phyloP scores from a whole-genome alignment of 805 yeast genomes.

The Saturnispora galanensis region DNA sequence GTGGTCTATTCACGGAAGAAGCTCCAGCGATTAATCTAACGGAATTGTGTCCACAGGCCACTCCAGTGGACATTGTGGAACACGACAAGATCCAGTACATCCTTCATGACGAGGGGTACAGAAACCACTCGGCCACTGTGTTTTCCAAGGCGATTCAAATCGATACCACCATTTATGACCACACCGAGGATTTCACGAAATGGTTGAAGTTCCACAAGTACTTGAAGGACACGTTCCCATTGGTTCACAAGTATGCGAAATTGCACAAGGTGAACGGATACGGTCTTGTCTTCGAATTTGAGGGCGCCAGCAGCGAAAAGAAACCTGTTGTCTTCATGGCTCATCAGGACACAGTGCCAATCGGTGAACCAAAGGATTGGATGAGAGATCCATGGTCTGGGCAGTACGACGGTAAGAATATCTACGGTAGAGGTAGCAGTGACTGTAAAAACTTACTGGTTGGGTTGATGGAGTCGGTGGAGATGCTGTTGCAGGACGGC shows the following conservation, averaged over 20 bases:
- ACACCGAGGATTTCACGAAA: constrained; percentile 12
- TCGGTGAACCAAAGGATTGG: constrained; percentile 31
- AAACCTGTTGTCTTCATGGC: constrained; percentile 39
- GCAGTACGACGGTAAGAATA: constrained; percentile 26
- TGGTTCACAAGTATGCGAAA: constrained; percentile 24
- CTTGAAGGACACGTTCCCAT: constrained; percentile 32
- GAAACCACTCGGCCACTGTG: constrained; percentile 30
- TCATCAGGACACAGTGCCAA: constrained; percentile 43
- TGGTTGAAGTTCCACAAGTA: constrained; percentile 16
- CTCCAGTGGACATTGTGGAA: constrained; percentile 15
- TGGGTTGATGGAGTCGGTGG: constrained; percentile 46
- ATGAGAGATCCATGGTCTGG: constrained; percentile 30
- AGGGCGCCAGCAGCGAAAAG: constrained; percentile 28
- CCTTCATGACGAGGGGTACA: constrained; percentile 27
- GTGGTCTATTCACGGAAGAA: background rate
- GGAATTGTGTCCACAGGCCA: constrained; percentile 20
- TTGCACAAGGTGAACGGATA: constrained; percentile 33
- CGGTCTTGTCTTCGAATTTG: constrained; percentile 35
- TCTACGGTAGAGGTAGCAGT: constrained; percentile 32
- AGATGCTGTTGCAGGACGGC: constrained; percentile 36
- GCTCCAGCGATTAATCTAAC: background rate
- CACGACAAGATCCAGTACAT: constrained; percentile 19
- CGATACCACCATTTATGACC: constrained; percentile 36
- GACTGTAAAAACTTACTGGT: constrained; percentile 35
- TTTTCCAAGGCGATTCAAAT: constrained; percentile 42